Conservation (phyloP, 352 stramenopile genomes). For the Pseudoperonospora humuli region DNA sequence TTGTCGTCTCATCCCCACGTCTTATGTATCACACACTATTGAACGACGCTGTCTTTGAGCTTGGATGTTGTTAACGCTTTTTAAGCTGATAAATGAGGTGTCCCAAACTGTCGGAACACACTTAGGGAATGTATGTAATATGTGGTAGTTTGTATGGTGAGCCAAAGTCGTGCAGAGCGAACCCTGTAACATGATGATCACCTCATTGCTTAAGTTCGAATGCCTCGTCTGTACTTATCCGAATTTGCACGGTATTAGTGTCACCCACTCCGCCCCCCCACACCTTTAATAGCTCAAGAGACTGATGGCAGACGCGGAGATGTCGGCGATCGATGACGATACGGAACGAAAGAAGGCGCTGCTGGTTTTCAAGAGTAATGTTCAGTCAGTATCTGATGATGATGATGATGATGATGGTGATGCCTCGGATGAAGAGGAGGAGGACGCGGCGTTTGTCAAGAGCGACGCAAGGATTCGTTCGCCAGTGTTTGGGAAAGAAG, state of each 20-base stretch:
- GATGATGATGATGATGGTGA: conserved; percentile 57
- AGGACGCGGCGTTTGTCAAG: conserved; percentile 11
- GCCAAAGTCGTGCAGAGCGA: too few relatives aligned
- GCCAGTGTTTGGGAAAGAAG: conserved; percentile 5
- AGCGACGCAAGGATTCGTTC: conserved; percentile 5
- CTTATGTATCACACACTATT: too few relatives aligned
- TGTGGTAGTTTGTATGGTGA: too few relatives aligned
- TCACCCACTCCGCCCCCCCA: background rate
- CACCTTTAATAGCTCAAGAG: background rate
- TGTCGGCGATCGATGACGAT: conserved; percentile 21
- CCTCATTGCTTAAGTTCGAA: too few relatives aligned
- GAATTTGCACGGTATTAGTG: background rate
- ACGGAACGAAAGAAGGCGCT: conserved; percentile 73
- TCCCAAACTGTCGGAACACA: too few relatives aligned
- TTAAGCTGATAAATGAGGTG: too few relatives aligned
- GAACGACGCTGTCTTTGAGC: too few relatives aligned
- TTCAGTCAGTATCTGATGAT: conserved; percentile 52
- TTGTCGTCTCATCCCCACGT: too few relatives aligned
- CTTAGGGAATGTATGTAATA: too few relatives aligned
- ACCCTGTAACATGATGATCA: too few relatives aligned
- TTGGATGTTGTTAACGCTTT: too few relatives aligned
- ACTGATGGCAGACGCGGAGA: conserved; percentile 33
- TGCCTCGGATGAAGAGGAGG: conserved; percentile 34
- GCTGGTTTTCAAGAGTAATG: conserved; percentile 70
- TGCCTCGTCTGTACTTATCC: too few relatives aligned